Evolutionary conservation across 2,329 filamentous ascomycete genomes (phyloP), one percentile per base, ranked within the genome.

Genomic region (Talaromyces funiculosus): DNA sequence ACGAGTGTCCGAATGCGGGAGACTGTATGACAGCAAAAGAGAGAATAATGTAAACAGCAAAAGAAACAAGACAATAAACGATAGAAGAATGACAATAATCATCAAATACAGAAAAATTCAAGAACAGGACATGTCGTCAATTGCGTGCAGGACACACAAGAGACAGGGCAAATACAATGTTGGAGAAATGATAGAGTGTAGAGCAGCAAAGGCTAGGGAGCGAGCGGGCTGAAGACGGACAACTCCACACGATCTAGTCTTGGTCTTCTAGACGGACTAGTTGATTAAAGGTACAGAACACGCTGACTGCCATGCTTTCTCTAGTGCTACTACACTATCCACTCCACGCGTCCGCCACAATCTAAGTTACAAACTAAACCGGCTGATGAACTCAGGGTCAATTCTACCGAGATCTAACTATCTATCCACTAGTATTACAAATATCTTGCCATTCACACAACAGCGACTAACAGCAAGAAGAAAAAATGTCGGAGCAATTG

Each of bases 401-500:
- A 47, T 47, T n/a, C 43, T 29, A 47, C 43, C 43, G 43, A 47
- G 7, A n/a, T n/a, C n/a, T n/a, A n/a, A n/a, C n/a, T n/a, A n/a
- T n/a, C 14, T 26, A 24, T 42, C 40, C 14, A 20, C 38, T 9
- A 20, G 20, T 9, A 42, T 20, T 12, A 33, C 8, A 33, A 33
- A 12, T 10, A 7, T 20, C 40, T 18, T 3, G n/a, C 18, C 8
- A 26, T 16, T 45, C 18, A 42, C 22, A 24, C 42, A 37, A 37
- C n/a, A 16, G 35, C 31, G 1, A 33, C 31, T 33, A 26, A 22
- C 2, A 22, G 16, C 22, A 10, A n/a, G n/a, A 49, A 7, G 20
- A 31, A 37, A 43, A 24, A 22, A 62, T 62, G 61, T 62, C 61
- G 61, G 56, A 56, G 43, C 61, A 62, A 62, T 59, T 62, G 49